Percentiles rank a stretch among this genome's conserved stretches.
phyloP scores from a whole-genome alignment of 1,139 yeast species.

The Sugiyamaella xylanicola region DNA sequence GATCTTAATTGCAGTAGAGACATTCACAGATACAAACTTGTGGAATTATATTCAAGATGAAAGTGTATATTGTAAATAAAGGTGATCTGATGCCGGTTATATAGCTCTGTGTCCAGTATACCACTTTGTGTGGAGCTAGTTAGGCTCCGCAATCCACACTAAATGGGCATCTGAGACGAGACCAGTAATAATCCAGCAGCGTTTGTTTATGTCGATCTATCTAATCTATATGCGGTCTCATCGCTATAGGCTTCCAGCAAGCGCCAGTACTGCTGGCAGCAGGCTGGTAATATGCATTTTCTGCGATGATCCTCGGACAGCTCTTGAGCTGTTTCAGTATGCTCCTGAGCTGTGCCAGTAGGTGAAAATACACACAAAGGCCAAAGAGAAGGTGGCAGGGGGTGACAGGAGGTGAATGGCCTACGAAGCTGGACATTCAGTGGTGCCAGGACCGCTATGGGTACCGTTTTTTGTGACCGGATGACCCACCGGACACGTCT shows the following conservation, averaged over 20 bases:
- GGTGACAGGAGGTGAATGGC: too few relatives aligned
- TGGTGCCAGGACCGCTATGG: too few relatives aligned
- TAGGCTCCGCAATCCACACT: neutral
- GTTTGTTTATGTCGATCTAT: constrained; percentile 11
- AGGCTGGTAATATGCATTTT: neutral
- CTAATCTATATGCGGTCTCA: constrained; percentile 8
- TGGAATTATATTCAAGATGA: neutral
- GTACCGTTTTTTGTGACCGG: too few relatives aligned
- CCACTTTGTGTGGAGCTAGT: neutral
- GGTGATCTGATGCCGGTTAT: neutral
- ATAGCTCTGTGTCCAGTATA: neutral
- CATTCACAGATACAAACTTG: too few relatives aligned
- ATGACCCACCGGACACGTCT: too few relatives aligned
- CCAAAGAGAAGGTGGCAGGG: too few relatives aligned
- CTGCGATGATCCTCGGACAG: neutral
- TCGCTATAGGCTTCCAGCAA: constrained; percentile 8
- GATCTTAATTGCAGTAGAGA: too few relatives aligned
- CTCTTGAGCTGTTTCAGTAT: too few relatives aligned
- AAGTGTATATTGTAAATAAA: too few relatives aligned
- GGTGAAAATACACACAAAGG: too few relatives aligned
- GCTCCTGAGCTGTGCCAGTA: too few relatives aligned
- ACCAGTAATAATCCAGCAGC: constrained; percentile 1
- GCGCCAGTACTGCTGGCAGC: neutral
- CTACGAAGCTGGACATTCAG: too few relatives aligned
- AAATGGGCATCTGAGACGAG: neutral